A percentile compares a stretch with the other conserved stretches of the same genome.
Conservation (phyloP, 75 land plant species). For the Pinus albicaulis region DNA sequence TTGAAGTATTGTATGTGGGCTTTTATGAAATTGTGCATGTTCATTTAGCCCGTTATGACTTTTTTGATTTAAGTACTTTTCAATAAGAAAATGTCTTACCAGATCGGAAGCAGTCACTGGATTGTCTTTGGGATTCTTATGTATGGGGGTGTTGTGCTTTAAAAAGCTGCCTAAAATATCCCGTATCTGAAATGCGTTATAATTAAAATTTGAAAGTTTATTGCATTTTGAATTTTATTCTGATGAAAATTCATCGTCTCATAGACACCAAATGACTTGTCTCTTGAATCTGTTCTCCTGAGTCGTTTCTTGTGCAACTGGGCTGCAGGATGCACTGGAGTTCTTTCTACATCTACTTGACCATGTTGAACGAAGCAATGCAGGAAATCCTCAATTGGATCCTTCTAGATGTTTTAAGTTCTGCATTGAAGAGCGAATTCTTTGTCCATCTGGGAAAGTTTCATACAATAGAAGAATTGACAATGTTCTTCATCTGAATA, state of each 20-base stretch:
- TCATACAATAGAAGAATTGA: slow-evolving; percentile 87
- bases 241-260: not conserved
- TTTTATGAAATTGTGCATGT: no score
- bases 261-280: not conserved
- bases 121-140: no score
- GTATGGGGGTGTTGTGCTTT: not conserved
- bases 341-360: slow-evolving; percentile 94
- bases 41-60: not conserved
- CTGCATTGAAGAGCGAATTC: slow-evolving; percentile 80
- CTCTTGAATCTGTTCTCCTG: not conserved
- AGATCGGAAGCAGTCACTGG: not conserved
- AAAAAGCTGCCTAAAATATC: not conserved
- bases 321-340: slow-evolving; percentile 93
- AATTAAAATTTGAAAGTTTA: not conserved
- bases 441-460: slow-evolving; percentile 91
- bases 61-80: not conserved
- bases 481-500: slow-evolving; percentile 66
- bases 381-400: slow-evolving; percentile 53
- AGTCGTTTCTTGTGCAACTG: not conserved
- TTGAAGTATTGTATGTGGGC: no score
- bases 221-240: not conserved
- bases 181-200: not conserved
- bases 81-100: not conserved
- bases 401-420: slow-evolving; percentile 94
- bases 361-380: slow-evolving; percentile 81